Evolutionary conservation across 495 filamentous ascomycete genomes (phyloP).

Genomic region (Penicillium pancosmium): DNA sequence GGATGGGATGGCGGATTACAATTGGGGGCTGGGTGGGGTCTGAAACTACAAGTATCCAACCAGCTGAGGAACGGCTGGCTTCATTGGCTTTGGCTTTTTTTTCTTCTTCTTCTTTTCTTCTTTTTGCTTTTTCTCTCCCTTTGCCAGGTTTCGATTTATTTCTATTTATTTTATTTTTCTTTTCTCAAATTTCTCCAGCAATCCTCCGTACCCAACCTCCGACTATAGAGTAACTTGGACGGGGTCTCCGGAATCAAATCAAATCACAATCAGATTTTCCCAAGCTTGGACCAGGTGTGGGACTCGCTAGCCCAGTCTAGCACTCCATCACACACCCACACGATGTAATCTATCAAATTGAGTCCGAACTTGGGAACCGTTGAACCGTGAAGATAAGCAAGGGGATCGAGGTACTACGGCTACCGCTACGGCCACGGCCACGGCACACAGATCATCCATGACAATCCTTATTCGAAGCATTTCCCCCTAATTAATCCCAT

Average conservation of each 20-base stretch:
- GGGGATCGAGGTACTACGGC: not conserved
- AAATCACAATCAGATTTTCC: not conserved
- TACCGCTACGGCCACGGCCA: too few species aligned
- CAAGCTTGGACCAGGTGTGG: slow-evolving; percentile 4
- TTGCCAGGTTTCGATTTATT: too few species aligned
- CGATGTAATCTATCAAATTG: slow-evolving; percentile 1
- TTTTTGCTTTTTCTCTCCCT: too few species aligned
- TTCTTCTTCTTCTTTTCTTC: not conserved
- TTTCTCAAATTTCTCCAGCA: too few species aligned
- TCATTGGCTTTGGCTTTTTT: not conserved
- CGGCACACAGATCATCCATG: too few species aligned
- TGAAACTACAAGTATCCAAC: not conserved
- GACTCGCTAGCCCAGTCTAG: not conserved
- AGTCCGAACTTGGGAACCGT: not conserved
- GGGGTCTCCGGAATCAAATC: not conserved
- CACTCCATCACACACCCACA: not conserved
- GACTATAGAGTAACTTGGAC: not conserved
- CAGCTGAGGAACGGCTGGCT: too few species aligned
- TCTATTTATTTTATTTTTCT: too few species aligned
- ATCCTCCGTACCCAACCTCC: slow-evolving; percentile 1
- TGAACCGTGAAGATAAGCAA: slow-evolving; percentile 10
- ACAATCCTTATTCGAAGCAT: too few species aligned
- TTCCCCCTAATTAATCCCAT: too few species aligned
- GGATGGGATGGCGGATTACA: not conserved
- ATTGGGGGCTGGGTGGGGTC: not conserved